Conservation (phyloP, 2,329 filamentous ascomycete species). For the Coniochaeta hoffmannii region DNA sequence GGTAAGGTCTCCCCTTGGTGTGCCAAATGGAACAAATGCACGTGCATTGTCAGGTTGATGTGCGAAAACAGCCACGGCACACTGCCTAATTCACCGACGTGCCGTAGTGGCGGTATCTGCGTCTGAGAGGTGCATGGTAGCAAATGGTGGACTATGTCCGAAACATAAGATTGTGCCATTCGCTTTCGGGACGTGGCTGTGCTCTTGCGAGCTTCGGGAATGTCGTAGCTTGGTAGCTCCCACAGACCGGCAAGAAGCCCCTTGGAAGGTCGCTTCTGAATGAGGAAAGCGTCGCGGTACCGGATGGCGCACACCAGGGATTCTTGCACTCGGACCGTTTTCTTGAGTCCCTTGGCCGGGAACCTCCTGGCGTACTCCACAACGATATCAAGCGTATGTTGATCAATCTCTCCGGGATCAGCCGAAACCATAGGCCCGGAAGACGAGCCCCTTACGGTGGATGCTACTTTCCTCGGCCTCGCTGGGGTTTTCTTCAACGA, state of each 20-base stretch:
- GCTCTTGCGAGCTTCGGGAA: conserved; percentile 21
- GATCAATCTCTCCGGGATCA: background rate
- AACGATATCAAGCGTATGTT: conserved; percentile 13
- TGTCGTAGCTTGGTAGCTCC: conserved; percentile 43
- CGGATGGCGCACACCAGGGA: conserved; percentile 46
- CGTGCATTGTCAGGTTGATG: conserved; percentile 49
- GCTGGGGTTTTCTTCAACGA: conserved; percentile 9
- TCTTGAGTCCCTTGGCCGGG: conserved; percentile 43
- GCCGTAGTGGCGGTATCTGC: conserved; percentile 14
- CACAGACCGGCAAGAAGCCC: conserved; percentile 48
- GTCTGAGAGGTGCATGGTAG: conserved; percentile 2
- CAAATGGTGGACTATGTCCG: conserved; percentile 14
- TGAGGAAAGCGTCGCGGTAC: conserved; percentile 35
- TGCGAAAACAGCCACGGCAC: conserved; percentile 53
- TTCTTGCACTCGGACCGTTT: conserved; percentile 43
- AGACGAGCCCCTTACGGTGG: background rate
- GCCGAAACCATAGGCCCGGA: background rate
- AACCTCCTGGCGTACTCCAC: conserved; percentile 41
- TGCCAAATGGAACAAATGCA: conserved; percentile 39
- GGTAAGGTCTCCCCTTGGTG: conserved; percentile 2
- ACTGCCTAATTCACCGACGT: conserved; percentile 37
- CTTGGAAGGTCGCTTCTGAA: conserved; percentile 43
- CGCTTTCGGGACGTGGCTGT: conserved; percentile 24
- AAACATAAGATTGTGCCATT: conserved; percentile 27
- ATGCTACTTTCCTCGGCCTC: background rate